phyloP scores from a whole-genome alignment of 139 green algal species.

The Chlorella sp. region DNA sequence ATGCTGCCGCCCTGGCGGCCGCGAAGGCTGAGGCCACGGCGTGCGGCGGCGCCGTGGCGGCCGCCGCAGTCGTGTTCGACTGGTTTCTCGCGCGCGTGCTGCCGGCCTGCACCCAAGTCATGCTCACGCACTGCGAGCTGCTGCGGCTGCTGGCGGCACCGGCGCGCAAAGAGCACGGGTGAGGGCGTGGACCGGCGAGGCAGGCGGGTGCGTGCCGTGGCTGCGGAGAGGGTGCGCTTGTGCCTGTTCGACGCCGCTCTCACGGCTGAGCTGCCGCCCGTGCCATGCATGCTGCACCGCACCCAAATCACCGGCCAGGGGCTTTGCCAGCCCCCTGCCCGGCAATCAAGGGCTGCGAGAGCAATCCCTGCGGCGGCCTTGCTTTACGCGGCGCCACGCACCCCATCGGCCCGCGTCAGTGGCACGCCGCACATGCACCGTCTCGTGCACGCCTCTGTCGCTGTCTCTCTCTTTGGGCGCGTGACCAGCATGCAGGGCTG shows the following conservation, averaged over 20 bases:
- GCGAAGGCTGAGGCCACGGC: not conserved
- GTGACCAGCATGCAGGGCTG: no score
- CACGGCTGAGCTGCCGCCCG: no score
- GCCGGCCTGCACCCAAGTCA: slow-evolving; percentile 31
- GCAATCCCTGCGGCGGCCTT: slow-evolving; percentile 10
- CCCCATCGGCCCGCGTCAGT: slow-evolving; percentile 23
- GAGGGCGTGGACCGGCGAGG: no score
- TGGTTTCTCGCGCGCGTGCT: slow-evolving; percentile 43
- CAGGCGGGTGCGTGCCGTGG: no score
- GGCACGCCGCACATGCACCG: slow-evolving; percentile 16
- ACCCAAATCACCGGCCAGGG: slow-evolving; percentile 29
- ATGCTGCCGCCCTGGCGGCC: slow-evolving; percentile 15
- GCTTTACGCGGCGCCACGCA: slow-evolving; percentile 21
- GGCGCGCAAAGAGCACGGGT: no score
- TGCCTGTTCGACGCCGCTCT: no score
- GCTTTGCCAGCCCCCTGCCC: not conserved
- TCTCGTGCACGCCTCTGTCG: no score
- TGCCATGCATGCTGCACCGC: no score
- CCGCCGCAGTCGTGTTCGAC: slow-evolving; percentile 25
- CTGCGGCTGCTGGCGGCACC: slow-evolving; percentile 25
- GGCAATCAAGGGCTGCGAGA: slow-evolving; percentile 31
- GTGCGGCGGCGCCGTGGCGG: not conserved
- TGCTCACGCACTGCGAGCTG: slow-evolving; percentile 42
- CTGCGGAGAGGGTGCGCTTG: no score
- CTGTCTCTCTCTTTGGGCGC: no score